Percentiles rank a stretch among this genome's conserved stretches.
Evolutionary conservation across 129 eudicot genomes (phyloP).

Genomic region (Logfia minima): DNA sequence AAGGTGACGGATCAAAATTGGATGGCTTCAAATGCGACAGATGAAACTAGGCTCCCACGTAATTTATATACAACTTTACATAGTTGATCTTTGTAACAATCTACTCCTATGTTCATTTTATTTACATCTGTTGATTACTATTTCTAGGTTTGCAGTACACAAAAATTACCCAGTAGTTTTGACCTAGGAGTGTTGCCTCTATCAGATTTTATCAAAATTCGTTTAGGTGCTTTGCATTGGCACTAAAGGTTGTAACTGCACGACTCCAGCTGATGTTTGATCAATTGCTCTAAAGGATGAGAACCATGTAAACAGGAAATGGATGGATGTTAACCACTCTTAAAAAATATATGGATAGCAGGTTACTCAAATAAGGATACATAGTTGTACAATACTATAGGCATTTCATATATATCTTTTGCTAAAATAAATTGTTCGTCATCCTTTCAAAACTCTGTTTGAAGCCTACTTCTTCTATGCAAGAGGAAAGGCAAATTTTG

Average conservation of each 20-base stretch:
- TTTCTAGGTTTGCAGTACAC: neutral
- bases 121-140: neutral
- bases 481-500: neutral
- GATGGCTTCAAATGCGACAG: neutral
- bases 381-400: neutral
- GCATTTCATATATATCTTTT: neutral
- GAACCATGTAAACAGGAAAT: neutral
- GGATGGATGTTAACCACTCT: neutral
- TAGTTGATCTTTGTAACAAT: neutral
- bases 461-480: neutral
- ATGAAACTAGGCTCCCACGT: neutral
- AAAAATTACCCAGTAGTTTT: neutral
- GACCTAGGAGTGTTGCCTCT: neutral
- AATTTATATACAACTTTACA: neutral
- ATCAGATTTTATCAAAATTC: neutral
- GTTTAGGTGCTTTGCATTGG: neutral
- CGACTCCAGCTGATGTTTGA: neutral
- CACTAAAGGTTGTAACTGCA: neutral
- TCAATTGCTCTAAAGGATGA: neutral
- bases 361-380: neutral
- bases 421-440: neutral
- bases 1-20: neutral
- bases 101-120: neutral
- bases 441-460: neutral
- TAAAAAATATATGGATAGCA: neutral